Evolutionary conservation across 371 early-diverging fungal species (phyloP).

Genomic region (Funneliformis caledonium): DNA sequence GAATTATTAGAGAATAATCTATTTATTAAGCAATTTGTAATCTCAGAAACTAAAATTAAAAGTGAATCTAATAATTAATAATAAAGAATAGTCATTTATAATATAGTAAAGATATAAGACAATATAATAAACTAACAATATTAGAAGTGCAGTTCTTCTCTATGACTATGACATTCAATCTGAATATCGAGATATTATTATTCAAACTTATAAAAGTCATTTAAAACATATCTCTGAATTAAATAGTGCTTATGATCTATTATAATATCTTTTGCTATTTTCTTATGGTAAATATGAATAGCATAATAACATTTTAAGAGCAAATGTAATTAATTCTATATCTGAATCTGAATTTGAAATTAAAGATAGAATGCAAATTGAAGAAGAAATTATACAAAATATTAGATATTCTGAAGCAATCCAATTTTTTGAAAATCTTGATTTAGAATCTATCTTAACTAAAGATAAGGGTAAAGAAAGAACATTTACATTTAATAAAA

Average conservation of each 20-base stretch:
- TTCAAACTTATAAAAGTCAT: no score
- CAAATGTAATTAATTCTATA: background rate
- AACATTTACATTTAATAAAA: no score
- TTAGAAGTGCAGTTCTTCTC: background rate
- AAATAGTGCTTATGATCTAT: constrained; percentile 37
- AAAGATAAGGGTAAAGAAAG: no score
- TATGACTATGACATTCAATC: no score
- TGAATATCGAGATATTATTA: no score
- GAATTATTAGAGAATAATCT: background rate
- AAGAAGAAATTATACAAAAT: no score
- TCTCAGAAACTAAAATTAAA: background rate
- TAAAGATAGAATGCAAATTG: no score
- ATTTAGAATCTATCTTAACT: no score
- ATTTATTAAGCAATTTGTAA: background rate
- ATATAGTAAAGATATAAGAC: constrained; percentile 16
- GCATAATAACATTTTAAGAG: background rate
- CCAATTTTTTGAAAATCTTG: no score
- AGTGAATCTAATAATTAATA: background rate
- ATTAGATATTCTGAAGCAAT: no score
- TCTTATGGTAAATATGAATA: constrained; percentile 32
- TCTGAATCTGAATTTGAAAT: no score
- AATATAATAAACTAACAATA: no score
- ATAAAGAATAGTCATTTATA: background rate
- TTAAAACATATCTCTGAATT: background rate
- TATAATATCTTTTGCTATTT: constrained; percentile 42